A percentile compares a stretch with the other conserved stretches of the same genome.
phyloP scores from a whole-genome alignment of 345 rosid species.

The Ricinus communis region DNA sequence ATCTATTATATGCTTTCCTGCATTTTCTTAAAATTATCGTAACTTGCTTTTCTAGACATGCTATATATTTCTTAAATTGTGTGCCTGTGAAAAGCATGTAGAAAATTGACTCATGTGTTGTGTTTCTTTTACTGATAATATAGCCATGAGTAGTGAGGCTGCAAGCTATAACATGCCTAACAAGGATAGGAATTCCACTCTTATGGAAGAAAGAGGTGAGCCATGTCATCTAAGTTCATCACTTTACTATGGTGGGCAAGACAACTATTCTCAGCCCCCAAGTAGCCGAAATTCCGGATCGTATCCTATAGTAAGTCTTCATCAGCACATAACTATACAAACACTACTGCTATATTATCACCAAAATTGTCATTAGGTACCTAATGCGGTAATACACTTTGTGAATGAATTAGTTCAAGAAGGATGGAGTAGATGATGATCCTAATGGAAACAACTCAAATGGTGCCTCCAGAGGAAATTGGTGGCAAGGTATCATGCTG shows the following conservation, averaged over 20 bases:
- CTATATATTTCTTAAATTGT: too few species aligned
- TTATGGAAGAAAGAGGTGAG: conserved; percentile 48
- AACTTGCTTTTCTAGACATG: not conserved
- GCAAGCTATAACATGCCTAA: conserved; percentile 28
- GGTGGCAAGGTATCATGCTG: conserved; percentile 98
- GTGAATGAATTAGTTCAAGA: conserved; percentile 45
- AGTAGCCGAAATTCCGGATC: conserved; percentile 35
- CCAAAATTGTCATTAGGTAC: not conserved
- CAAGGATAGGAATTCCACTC: conserved; percentile 35
- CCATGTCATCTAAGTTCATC: conserved; percentile 87
- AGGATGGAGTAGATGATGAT: conserved; percentile 56
- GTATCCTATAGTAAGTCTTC: conserved; percentile 52
- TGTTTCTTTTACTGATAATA: not conserved
- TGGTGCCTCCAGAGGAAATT: conserved; percentile 80
- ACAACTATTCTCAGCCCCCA: conserved; percentile 48
- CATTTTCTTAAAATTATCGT: not conserved
- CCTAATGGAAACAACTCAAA: conserved; percentile 51
- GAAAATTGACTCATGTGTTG: conserved; percentile 6
- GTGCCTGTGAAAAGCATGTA: too few species aligned
- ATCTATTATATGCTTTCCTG: not conserved
- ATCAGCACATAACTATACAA: conserved; percentile 4
- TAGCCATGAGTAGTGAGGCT: conserved; percentile 39
- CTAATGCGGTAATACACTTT: not conserved
- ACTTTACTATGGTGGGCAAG: conserved; percentile 87
- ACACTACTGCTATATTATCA: conserved; percentile 6